Base-by-base conservation (phyloP, 305 asterid species). In the Fraxinus albicans region DNA sequence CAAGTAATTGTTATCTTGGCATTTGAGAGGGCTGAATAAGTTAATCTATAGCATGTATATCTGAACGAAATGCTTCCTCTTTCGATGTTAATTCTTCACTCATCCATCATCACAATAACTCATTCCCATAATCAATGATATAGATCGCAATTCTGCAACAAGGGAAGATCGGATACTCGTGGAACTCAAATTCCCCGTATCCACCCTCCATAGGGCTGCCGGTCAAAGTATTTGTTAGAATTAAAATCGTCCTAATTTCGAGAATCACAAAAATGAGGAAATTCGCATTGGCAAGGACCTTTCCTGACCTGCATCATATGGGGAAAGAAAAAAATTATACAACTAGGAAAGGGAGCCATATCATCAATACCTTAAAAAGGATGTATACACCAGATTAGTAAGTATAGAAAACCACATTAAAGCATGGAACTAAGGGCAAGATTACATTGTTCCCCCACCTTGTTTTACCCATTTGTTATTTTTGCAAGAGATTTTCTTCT, bases 181-280 rank as follows among this genome's bases (percentile, higher is more conserved):
- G 70, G 27, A 60, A 58, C 25, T 60, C 33, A 21, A 23, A 63
- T 6, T 63, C 33, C 25, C 25, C 0, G 10, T n/a, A n/a, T 53
- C 7, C 65, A 53, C 25, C 65, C 3, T 10, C 33, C 72, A 63
- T 2, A 0, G 72, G 4, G 72, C 72, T 3, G 31, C 15, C 0
- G 72, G 72, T 19, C 33, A 6, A n/a, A 27, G 36, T 13, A 10
- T 67, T 13, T 10, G 36, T 27, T 8, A 60, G 13, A 60, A 60
- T 23, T 21, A 60, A 67, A 67, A 27, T 27, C 0, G n/a, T 44
- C 75, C 83, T 86, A 85, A 80, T 91, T 92, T 84, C 83, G 97
- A 53, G 98, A 94, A 91, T 96, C 98, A 80, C 99, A 96, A 79
- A 86, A 93, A 78, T 90, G 92, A 21, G 95, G 89, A 76, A 88